Percentiles rank a stretch among this genome's conserved stretches.
Evolutionary conservation across 805 yeast species (phyloP).

Genomic region (Spathaspora hagerdaliae): DNA sequence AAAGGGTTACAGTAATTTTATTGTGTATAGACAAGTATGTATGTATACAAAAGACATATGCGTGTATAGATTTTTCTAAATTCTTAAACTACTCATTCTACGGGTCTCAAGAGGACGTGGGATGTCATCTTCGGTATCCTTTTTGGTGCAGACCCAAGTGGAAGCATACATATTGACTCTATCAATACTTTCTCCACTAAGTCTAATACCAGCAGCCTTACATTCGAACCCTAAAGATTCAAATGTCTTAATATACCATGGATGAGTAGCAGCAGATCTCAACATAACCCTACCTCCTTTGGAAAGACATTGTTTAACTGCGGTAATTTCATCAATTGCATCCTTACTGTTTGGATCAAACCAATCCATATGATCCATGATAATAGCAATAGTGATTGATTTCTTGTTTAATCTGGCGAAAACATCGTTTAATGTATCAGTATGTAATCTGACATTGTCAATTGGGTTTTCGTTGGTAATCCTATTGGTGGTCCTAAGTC

Average conservation of each 20-base stretch:
- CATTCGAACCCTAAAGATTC: conserved; percentile 66
- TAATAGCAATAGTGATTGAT: conserved; percentile 70
- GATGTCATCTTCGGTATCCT: conserved; percentile 6
- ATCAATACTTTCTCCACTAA: conserved; percentile 63
- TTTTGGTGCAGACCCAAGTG: conserved; percentile 77
- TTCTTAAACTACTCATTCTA: conserved; percentile 47
- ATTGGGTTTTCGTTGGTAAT: conserved; percentile 42
- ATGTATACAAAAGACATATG: no score
- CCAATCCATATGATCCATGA: conserved; percentile 95
- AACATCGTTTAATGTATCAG: conserved; percentile 75
- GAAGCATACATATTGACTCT: conserved; percentile 86
- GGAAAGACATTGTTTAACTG: conserved; percentile 57
- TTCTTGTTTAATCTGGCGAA: conserved; percentile 58
- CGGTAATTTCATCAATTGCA: conserved; percentile 62
- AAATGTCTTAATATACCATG: conserved; percentile 75
- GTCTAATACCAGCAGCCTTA: conserved; percentile 65
- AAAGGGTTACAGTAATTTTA: no score
- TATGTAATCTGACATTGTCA: conserved; percentile 70
- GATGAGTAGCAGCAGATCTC: conserved; percentile 67
- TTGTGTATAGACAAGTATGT: no score
- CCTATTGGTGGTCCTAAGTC: conserved; percentile 33
- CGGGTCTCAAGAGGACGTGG: conserved; percentile 12
- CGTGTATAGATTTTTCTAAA: conserved; percentile 12
- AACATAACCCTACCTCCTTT: conserved; percentile 71
- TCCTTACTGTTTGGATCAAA: conserved; percentile 63